Conservation (phyloP, 2,329 filamentous ascomycete genomes). For the Aureobasidium musti region DNA sequence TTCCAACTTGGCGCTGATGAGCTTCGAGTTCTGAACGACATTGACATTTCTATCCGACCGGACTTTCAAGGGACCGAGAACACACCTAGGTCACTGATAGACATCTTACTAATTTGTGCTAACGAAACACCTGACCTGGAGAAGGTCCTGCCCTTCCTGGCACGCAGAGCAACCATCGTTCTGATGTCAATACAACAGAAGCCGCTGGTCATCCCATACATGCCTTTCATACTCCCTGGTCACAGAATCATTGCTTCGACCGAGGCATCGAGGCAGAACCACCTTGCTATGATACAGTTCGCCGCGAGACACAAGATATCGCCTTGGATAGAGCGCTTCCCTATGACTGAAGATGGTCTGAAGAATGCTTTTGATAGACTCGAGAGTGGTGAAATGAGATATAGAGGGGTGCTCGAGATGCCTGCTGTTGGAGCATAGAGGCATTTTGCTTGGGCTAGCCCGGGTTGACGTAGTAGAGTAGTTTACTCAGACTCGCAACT, state of each 20-base stretch:
- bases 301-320: conserved; percentile 47
- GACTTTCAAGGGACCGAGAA: not conserved
- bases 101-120: conserved; percentile 39
- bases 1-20: conserved; percentile 40
- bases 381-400: conserved; percentile 49
- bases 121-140: conserved; percentile 39
- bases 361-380: conserved; percentile 47
- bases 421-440: not conserved
- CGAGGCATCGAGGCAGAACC: conserved; percentile 39
- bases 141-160: conserved; percentile 37
- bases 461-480: no score
- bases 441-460: not conserved
- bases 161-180: conserved; percentile 39
- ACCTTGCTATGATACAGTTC: conserved; percentile 49
- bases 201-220: conserved; percentile 39
- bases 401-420: conserved; percentile 45
- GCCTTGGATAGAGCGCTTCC: conserved; percentile 50
- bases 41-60: not conserved
- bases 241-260: conserved; percentile 41
- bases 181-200: conserved; percentile 42
- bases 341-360: conserved; percentile 46
- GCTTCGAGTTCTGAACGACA: conserved; percentile 22
- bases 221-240: conserved; percentile 42
- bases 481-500: no score
- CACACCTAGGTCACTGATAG: conserved; percentile 32